Conservation (phyloP, 2,329 filamentous ascomycete species). For the Fusarium pseudonygamai region DNA sequence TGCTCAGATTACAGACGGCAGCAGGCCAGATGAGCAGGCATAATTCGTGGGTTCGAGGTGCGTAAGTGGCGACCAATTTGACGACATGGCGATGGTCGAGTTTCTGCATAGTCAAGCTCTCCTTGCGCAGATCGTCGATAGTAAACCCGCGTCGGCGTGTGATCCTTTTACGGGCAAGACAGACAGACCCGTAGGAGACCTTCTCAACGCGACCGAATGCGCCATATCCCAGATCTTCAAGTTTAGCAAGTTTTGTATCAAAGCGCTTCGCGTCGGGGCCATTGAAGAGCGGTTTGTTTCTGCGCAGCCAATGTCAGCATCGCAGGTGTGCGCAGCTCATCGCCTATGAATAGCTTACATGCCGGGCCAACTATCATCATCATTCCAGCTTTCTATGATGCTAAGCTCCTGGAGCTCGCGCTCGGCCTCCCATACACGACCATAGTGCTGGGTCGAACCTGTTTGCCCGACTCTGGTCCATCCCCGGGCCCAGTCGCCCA, state of each 20-base stretch:
- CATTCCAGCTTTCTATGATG: conserved; percentile 46
- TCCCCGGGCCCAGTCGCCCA: conserved; percentile 45
- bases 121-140: conserved; percentile 55
- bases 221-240: conserved; percentile 54
- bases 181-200: conserved; percentile 53
- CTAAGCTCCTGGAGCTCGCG: conserved; percentile 44
- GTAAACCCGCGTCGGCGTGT: conserved; percentile 48
- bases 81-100: conserved; percentile 60
- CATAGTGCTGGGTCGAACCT: conserved; percentile 32
- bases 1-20: conserved; percentile 56
- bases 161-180: conserved; percentile 57
- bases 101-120: conserved; percentile 59
- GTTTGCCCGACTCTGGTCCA: conserved; percentile 48
- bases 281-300: conserved; percentile 45
- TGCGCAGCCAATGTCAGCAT: conserved; percentile 25
- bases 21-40: conserved; percentile 60
- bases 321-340: not conserved
- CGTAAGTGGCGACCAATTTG: conserved; percentile 58
- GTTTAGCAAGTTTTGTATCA: conserved; percentile 45
- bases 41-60: conserved; percentile 51
- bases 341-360: conserved; percentile 40
- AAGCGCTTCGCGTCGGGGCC: conserved; percentile 48
- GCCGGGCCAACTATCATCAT: conserved; percentile 48
- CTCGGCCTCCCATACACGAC: conserved; percentile 42
- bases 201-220: conserved; percentile 57